Base-by-base conservation (phyloP, 1,139 yeast genomes). In the Suhomyces taliae region DNA sequence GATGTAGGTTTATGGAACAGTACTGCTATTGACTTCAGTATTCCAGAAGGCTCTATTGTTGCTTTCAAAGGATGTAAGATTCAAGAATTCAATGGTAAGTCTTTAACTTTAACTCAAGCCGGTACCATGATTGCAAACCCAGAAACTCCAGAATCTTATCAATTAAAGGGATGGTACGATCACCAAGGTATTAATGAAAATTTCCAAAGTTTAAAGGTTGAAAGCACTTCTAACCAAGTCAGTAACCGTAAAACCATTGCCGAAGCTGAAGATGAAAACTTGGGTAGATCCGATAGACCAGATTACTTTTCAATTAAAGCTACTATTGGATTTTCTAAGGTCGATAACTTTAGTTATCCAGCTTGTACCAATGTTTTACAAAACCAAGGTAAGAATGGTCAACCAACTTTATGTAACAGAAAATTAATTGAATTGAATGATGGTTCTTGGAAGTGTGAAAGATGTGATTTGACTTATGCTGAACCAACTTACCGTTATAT, bases 111-210 rank as follows among this genome's bases (percentile, higher is more conserved):
- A 65, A 82, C 93, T 19, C 90, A 85, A 53, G 78, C 90, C 10
- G 91, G 97, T 31, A 78, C 89, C 3, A 70, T 93, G 55, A 66
- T 83, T 39, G 77, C 87, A 11, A 88, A 89, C 56, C 99, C 99
- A 1, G 97, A 91, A 61, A 80, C 88, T 19, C 85, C 89, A 14
- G 97, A 90, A 65, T 93, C 97, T 7, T 90, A 83, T 64, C 78
- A 81, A 46, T 78, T 95, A 56, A 89, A 90, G 66, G 98, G 99
- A 6, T 95, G 99, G 99, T 95, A 83, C 61, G 96, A 90, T 60
- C 80, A 85, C 43, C 83, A 81, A 56, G 97, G 97, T 42, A 75
- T 76, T 38, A 70, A 74, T 49, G 83, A 81, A 52, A 70, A 66
- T 37, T 90, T 87, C 71, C 81, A 82, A 57, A 71, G 83, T n/a